Conservation (phyloP, 352 stramenopile genomes). For the Thalassiosira sp. region DNA sequence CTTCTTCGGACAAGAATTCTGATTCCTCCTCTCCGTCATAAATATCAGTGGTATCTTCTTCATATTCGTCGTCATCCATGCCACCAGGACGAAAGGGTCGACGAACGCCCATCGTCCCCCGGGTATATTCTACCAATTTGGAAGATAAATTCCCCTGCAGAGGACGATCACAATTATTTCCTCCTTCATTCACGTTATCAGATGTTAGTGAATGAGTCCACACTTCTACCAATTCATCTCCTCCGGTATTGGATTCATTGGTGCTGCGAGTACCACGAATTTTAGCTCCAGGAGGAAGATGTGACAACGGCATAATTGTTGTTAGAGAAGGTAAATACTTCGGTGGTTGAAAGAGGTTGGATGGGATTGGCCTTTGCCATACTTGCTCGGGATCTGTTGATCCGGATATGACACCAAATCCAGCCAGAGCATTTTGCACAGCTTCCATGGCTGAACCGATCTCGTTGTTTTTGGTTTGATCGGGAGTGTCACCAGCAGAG, state of each 20-base stretch:
- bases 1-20: conserved; percentile 55
- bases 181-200: conserved; percentile 6
- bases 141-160: conserved; percentile 72
- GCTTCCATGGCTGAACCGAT: conserved; percentile 31
- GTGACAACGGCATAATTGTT: conserved; percentile 39
- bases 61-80: conserved; percentile 50
- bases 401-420: conserved; percentile 34
- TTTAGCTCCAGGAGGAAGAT: conserved; percentile 37
- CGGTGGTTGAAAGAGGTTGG: conserved; percentile 37
- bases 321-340: conserved; percentile 32
- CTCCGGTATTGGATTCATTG: background rate
- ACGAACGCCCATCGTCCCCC: conserved; percentile 59
- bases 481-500: too few species aligned
- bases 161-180: conserved; percentile 33
- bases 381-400: conserved; percentile 14
- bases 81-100: conserved; percentile 71
- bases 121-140: conserved; percentile 78
- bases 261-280: conserved; percentile 10
- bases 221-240: conserved; percentile 46
- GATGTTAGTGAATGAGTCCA: conserved; percentile 45
- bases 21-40: conserved; percentile 25
- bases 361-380: conserved; percentile 39
- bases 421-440: conserved; percentile 28
- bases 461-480: background rate
- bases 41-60: conserved; percentile 11